Percentiles rank a stretch among this genome's conserved stretches.
phyloP scores from a whole-genome alignment of 257 asterid species.

The Cynanchum wilfordii region DNA sequence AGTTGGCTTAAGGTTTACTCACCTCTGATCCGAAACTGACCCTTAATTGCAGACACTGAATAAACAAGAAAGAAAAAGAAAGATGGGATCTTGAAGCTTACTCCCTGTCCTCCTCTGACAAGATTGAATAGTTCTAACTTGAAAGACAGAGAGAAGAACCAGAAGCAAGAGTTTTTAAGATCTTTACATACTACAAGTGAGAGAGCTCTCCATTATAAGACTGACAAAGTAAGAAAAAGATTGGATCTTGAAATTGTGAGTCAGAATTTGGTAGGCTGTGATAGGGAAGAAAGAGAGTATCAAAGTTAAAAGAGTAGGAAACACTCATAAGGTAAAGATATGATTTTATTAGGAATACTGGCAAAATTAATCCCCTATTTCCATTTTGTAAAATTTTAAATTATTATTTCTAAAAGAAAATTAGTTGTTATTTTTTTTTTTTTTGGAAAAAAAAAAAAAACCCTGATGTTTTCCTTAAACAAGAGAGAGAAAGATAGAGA shows the following conservation, averaged over 20 bases:
- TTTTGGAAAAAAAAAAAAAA: too few relatives aligned
- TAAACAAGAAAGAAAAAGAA: neutral
- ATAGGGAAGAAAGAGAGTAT: neutral
- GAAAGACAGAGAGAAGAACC: neutral
- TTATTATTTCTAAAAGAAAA: too few relatives aligned
- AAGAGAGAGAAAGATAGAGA: neutral
- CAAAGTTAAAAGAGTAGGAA: neutral
- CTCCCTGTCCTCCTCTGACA: neutral
- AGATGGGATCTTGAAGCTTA: slow-evolving; percentile 31
- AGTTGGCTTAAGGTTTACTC: slow-evolving; percentile 20
- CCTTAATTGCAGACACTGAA: slow-evolving; percentile 19
- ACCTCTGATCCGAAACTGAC: slow-evolving; percentile 27
- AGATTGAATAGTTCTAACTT: neutral
- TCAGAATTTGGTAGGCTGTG: neutral
- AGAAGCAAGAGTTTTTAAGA: neutral
- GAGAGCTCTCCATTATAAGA: neutral
- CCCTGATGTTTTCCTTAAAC: too few relatives aligned
- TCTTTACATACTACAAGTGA: neutral
- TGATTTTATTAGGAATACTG: neutral
- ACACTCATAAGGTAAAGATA: neutral
- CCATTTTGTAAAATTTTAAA: too few relatives aligned
- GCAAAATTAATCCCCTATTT: neutral
- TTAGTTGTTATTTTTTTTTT: too few relatives aligned
- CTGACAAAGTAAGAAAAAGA: slow-evolving; percentile 13
- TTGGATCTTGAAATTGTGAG: slow-evolving; percentile 34